Evolutionary conservation across 2,329 filamentous ascomycete species (phyloP), one percentile per base, ranked within the genome.

Genomic region (Aspergillus brunneoviolaceus): DNA sequence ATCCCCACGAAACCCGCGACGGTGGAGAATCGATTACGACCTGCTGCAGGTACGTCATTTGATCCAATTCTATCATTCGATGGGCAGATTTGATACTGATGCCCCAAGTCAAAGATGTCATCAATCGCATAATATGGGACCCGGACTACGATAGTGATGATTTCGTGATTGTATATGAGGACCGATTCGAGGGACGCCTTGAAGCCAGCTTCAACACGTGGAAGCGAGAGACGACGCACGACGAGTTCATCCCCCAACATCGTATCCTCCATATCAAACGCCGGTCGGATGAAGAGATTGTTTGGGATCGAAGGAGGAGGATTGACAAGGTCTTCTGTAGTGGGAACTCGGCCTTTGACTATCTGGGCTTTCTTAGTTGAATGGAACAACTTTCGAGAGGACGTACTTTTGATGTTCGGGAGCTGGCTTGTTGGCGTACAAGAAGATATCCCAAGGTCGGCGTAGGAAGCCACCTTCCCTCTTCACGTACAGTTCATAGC

Each of bases 171-270:
- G 83, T 82, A 3, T 85, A 85, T 60, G 72, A 81, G 23, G 83
- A 86, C 66, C 76, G 82, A 10, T 85, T 85, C 57, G 66, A 79
- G 11, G 82, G 81, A 0, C 74, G 79, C 21, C 74, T 79, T 58
- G 83, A 84, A 70, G 77, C 78, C 11, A 66, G 72, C 9, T 69
- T 84, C 3, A 75, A 77, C 50, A 75, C 72, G n/a, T 85, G 83
- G 83, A 81, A 83, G 65, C 79, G 74, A 19, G 82, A 84, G 51
- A 77, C 79, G 33, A 84, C 82, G 10, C 72, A 85, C 29, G 82
- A 85, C 60, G 82, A 85, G 51, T 85, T 84, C 58, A 84, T 85
- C 58, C 83, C 83, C 3, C 78, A 81, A 63, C 82, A 85, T 70
- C 77, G 83, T 2, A 80, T 85, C 19, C 60, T 81, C 57, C 81